Evolutionary conservation across 2,329 filamentous ascomycete species (phyloP).

Genomic region (Arthrobotrys iridis): DNA sequence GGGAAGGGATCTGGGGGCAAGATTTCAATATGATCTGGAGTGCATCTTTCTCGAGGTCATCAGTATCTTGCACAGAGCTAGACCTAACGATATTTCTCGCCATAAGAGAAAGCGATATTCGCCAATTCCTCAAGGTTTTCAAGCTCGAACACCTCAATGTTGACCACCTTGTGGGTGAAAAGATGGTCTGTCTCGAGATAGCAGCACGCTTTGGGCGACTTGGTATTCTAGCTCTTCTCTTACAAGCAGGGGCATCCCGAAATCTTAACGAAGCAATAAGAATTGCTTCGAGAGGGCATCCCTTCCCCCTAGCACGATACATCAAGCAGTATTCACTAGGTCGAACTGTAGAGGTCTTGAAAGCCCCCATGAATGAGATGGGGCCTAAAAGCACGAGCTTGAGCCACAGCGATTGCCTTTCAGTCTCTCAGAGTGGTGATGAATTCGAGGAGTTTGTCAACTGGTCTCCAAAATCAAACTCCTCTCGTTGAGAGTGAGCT

Average conservation of each 20-base stretch:
- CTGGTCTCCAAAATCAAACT: background rate
- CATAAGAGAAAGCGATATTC: background rate
- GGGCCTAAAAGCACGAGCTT: too few relatives aligned
- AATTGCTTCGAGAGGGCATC: background rate
- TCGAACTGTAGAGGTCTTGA: too few relatives aligned
- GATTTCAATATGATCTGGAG: background rate
- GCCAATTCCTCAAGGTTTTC: background rate
- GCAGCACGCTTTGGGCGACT: background rate
- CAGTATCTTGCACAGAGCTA: background rate
- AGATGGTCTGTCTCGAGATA: too few relatives aligned
- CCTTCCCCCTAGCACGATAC: too few relatives aligned
- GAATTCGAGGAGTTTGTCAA: background rate
- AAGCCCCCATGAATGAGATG: too few relatives aligned
- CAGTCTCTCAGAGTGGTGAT: too few relatives aligned
- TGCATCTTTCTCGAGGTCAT: background rate
- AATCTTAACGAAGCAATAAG: background rate
- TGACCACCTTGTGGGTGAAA: background rate
- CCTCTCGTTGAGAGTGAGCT: too few relatives aligned
- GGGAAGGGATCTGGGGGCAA: background rate
- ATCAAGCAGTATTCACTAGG: too few relatives aligned
- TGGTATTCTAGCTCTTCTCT: background rate
- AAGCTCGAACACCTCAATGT: background rate
- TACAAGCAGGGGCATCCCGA: background rate
- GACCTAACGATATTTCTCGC: background rate
- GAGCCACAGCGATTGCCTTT: too few relatives aligned